Evolutionary conservation across 345 rosid genomes (phyloP).

Genomic region (Citrus reticulata): DNA sequence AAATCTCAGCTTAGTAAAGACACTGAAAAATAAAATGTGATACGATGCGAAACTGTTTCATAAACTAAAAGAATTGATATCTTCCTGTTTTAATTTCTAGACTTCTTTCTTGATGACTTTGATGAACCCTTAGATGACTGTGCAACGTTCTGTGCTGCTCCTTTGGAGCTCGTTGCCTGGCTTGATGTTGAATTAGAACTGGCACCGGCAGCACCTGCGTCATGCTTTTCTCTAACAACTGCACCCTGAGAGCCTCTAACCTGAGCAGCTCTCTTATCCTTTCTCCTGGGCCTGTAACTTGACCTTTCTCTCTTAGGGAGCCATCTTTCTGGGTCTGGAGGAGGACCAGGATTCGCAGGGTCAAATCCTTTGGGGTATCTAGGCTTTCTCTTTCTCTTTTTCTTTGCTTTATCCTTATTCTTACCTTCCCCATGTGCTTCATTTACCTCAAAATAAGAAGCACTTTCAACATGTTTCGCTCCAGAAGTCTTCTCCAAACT

Average conservation of each 20-base stretch:
- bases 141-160: constrained; percentile 29
- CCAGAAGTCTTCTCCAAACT: constrained; percentile 84
- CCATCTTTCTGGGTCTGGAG: constrained; percentile 98
- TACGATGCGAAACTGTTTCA: background rate
- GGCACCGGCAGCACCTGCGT: constrained; percentile 38
- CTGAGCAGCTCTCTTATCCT: constrained; percentile 94
- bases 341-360: constrained; percentile 95
- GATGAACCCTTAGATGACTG: constrained; percentile 64
- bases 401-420: constrained; percentile 76
- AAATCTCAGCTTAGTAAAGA: constrained; percentile 5
- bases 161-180: constrained; percentile 47
- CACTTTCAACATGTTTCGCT: constrained; percentile 69
- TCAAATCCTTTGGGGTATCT: constrained; percentile 97
- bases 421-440: constrained; percentile 55
- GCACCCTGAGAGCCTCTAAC: constrained; percentile 95
- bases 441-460: constrained; percentile 25
- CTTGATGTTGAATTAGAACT: constrained; percentile 34
- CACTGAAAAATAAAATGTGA: background rate
- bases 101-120: constrained; percentile 90
- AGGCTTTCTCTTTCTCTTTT: constrained; percentile 97
- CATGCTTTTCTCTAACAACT: constrained; percentile 72
- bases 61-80: background rate
- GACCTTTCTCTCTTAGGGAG: constrained; percentile 96
- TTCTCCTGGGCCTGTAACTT: constrained; percentile 87
- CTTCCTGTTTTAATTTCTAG: constrained; percentile 47